Conservation (phyloP, 352 stramenopile species). For the Saprolegnia diclina region DNA sequence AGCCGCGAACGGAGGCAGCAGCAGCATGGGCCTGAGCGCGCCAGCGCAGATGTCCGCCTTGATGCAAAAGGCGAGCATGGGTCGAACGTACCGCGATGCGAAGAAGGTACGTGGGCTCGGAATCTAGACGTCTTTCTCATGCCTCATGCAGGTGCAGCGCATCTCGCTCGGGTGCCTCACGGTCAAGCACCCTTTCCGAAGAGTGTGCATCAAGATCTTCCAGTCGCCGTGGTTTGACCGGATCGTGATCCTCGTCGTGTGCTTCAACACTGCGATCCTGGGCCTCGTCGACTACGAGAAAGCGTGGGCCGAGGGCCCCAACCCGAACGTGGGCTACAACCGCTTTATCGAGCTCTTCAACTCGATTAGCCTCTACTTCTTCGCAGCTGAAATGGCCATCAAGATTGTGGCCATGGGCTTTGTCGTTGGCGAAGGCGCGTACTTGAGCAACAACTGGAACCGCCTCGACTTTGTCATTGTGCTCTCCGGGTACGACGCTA, state of each 20-base stretch:
- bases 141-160: slow-evolving; percentile 8
- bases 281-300: slow-evolving; percentile 78
- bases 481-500: slow-evolving; percentile 53
- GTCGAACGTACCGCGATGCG: background rate
- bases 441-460: slow-evolving; percentile 87
- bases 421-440: slow-evolving; percentile 48
- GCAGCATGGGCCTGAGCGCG: no score
- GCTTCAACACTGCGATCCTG: slow-evolving; percentile 83
- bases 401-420: slow-evolving; percentile 89
- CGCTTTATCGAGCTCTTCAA: slow-evolving; percentile 50
- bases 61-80: background rate
- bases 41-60: background rate
- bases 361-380: slow-evolving; percentile 53
- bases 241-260: slow-evolving; percentile 82
- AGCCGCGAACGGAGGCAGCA: background rate
- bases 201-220: slow-evolving; percentile 43
- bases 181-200: slow-evolving; percentile 44
- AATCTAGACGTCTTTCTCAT: no score
- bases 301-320: slow-evolving; percentile 28
- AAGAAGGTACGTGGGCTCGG: background rate
- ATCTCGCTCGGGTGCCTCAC: slow-evolving; percentile 33
- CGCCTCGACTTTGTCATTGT: slow-evolving; percentile 91
- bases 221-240: slow-evolving; percentile 68
- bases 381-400: slow-evolving; percentile 81
- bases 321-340: slow-evolving; percentile 21